Percentiles rank a stretch among this genome's conserved stretches.
Evolutionary conservation across 2,329 filamentous ascomycete genomes (phyloP).

Genomic region (Fusarium verrucosum): DNA sequence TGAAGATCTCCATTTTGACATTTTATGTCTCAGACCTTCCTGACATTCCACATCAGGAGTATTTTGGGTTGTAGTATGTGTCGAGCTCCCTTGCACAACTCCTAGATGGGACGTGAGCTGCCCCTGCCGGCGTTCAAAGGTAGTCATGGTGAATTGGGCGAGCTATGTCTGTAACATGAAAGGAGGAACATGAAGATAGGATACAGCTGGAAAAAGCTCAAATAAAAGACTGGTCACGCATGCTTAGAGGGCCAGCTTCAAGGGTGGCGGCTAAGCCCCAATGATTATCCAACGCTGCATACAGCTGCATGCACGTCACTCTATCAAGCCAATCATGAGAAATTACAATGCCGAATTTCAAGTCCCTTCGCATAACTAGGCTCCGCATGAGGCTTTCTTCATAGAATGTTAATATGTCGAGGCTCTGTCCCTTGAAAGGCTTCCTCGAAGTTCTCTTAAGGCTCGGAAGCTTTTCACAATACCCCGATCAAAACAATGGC

Average conservation of each 20-base stretch:
- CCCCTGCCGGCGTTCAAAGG: neutral
- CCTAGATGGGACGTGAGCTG: neutral
- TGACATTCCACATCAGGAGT: neutral
- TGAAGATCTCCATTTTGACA: neutral
- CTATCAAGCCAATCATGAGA: neutral
- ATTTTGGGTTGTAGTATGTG: neutral
- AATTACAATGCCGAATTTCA: neutral
- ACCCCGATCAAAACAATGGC: neutral
- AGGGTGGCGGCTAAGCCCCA: neutral
- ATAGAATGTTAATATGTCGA: accelerated
- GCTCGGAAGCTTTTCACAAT: too few relatives aligned
- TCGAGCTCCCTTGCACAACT: neutral
- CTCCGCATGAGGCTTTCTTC: neutral
- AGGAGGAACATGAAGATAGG: accelerated
- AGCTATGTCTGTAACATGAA: neutral
- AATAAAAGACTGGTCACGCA: neutral
- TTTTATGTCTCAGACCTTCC: neutral
- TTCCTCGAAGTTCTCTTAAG: neutral
- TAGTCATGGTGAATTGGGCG: neutral
- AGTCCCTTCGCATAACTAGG: neutral
- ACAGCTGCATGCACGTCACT: neutral
- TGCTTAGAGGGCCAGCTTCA: neutral
- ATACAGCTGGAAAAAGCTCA: accelerated
- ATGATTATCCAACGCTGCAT: neutral
- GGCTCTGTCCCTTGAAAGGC: accelerated